Conservation (phyloP, 1,284 basidiomycete species). For the Ceratobasidium sp. region DNA sequence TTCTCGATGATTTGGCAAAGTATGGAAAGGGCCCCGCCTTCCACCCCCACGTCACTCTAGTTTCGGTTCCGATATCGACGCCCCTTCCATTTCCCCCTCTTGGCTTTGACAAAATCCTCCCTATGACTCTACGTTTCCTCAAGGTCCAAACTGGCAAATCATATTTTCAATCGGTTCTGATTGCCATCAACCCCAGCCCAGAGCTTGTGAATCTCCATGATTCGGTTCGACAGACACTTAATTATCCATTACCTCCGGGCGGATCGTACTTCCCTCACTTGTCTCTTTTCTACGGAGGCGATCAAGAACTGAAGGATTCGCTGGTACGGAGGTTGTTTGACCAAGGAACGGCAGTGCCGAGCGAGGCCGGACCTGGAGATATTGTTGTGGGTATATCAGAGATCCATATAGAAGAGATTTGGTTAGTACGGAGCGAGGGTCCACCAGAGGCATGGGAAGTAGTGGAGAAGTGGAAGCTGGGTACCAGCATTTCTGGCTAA, state of each 20-base stretch:
- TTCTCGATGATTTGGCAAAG: conserved; percentile 29
- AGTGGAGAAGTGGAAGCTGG: conserved; percentile 40
- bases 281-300: conserved; percentile 43
- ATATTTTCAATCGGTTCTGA: conserved; percentile 43
- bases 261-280: conserved; percentile 42
- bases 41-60: conserved; percentile 26
- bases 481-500: not conserved
- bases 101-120: conserved; percentile 8
- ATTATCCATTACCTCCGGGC: not conserved
- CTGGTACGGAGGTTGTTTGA: conserved; percentile 24
- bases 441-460: conserved; percentile 42
- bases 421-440: conserved; percentile 41
- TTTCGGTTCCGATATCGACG: conserved; percentile 31
- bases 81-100: conserved; percentile 36
- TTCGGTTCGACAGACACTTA: not conserved
- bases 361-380: conserved; percentile 11
- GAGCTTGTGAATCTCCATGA: conserved; percentile 24
- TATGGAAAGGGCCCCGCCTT: conserved; percentile 31
- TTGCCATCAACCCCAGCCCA: conserved; percentile 28
- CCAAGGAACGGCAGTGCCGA: conserved; percentile 29
- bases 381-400: conserved; percentile 39
- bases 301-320: conserved; percentile 35
- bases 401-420: conserved; percentile 41
- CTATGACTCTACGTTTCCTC: conserved; percentile 17
- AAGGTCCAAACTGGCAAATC: conserved; percentile 38